Conservation (phyloP, 2,329 filamentous ascomycete species). For the Lachnellula subtilissima region DNA sequence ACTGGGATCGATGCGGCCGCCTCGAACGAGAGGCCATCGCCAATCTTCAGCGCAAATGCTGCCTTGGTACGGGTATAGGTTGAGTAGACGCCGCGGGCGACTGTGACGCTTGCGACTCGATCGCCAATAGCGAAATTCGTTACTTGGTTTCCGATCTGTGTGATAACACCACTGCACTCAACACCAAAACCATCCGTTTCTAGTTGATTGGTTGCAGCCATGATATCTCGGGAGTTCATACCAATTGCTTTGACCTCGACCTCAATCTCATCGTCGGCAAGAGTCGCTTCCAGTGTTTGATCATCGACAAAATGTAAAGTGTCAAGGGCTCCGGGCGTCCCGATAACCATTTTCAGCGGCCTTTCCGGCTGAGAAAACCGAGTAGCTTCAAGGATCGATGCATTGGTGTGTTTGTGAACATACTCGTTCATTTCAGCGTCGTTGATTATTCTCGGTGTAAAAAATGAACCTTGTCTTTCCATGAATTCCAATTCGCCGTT, state of each 20-base stretch:
- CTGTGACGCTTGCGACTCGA: slow-evolving; percentile 27
- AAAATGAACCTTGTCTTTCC: slow-evolving; percentile 26
- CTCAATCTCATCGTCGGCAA: slow-evolving; percentile 24
- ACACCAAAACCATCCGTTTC: slow-evolving; percentile 29
- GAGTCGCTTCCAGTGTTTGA: slow-evolving; percentile 1
- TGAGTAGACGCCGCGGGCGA: slow-evolving; percentile 22
- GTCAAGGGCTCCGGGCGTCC: slow-evolving; percentile 23
- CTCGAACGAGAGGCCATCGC: slow-evolving; percentile 19
- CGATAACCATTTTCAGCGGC: slow-evolving; percentile 21
- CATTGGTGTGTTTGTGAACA: slow-evolving; percentile 22
- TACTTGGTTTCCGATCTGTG: slow-evolving; percentile 27
- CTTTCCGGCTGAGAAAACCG: slow-evolving; percentile 17
- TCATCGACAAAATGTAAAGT: slow-evolving; percentile 27
- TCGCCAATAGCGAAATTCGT: slow-evolving; percentile 29
- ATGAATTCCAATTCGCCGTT: slow-evolving; percentile 24
- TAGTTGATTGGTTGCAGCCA: slow-evolving; percentile 31
- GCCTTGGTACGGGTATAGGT: slow-evolving; percentile 20
- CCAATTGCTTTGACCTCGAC: slow-evolving; percentile 30
- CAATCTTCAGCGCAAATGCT: slow-evolving; percentile 17
- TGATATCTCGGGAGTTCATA: slow-evolving; percentile 30
- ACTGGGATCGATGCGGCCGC: slow-evolving; percentile 24
- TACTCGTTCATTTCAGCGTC: slow-evolving; percentile 28
- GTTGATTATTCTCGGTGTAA: slow-evolving; percentile 22
- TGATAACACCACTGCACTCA: slow-evolving; percentile 35
- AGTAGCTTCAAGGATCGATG: slow-evolving; percentile 14